Evolutionary conservation across 2,329 filamentous ascomycete genomes (phyloP), one percentile per base, ranked within the genome.

Genomic region (Claviceps citrina): DNA sequence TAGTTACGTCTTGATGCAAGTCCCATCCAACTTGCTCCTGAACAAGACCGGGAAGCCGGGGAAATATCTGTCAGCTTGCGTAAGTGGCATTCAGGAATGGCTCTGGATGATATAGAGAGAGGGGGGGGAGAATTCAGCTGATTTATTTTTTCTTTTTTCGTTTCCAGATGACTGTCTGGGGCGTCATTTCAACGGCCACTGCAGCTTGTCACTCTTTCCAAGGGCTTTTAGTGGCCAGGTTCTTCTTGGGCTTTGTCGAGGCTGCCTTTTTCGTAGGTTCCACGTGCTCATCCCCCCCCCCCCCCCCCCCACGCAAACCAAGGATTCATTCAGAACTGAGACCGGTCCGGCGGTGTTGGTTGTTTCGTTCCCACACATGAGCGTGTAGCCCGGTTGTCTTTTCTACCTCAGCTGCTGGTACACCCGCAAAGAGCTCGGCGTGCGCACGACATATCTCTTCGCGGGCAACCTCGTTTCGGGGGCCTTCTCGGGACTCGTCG

Each of bases 11-110:
- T 50, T 70, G 25, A 68, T 69, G 59, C 66, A 70, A 47, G 62
- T 71, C 7, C 67, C 67, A 0, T 68, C 66, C 1, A 71, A 71
- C 39, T 48, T 70, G 38, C 59, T 69, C 31, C 49, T 71, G n/a
- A 70, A 70, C 49, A 68, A 67, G 49, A 61, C 66, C n/a, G 66
- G 65, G 7, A 63, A 64, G 44, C 66, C 66, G 4, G 63, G 62
- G 5, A 42, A 68, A 22, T 66, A 69, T 49, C 54, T 70, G 7
- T 60, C 62, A 15, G 49, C 50, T 26, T 67, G 64, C 35, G 64
- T 68, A 55, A 38, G 45, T 9, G 12, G 12, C n/a, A 36, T 28
- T 4, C 25, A 27, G 25, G 24, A 28, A 10, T 26, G 4, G 9
- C 25, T 19, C 12, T 16, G 15, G 20, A 19, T n/a, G n/a, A n/a